phyloP scores from a whole-genome alignment of 2,329 filamentous ascomycete genomes.

The Venturia carpophila region DNA sequence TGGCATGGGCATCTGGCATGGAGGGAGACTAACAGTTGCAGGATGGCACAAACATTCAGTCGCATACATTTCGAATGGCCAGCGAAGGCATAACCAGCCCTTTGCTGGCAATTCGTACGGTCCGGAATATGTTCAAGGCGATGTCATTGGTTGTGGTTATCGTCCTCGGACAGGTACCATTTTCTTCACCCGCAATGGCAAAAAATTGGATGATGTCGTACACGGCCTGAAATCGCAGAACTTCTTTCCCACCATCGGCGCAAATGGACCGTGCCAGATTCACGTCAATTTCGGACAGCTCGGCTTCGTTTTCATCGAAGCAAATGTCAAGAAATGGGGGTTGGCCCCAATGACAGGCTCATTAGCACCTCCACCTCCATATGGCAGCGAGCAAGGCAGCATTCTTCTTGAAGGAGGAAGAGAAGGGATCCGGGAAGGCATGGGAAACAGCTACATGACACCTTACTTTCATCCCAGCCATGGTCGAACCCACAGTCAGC shows the following conservation, averaged over 20 bases:
- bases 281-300: constrained; percentile 98
- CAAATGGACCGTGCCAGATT: constrained; percentile 83
- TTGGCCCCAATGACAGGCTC: constrained; percentile 92
- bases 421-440: constrained; percentile 46
- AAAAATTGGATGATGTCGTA: constrained; percentile 88
- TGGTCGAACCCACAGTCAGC: constrained; percentile 66
- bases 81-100: constrained; percentile 85
- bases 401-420: constrained; percentile 81
- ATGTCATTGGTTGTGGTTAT: constrained; percentile 93
- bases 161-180: constrained; percentile 87
- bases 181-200: constrained; percentile 97
- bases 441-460: constrained; percentile 34
- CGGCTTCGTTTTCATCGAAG: constrained; percentile 97
- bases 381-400: constrained; percentile 93
- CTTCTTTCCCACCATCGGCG: constrained; percentile 95
- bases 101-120: constrained; percentile 75
- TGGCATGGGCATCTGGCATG: background rate
- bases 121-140: constrained; percentile 79
- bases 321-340: constrained; percentile 99
- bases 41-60: constrained; percentile 89
- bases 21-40: constrained; percentile 30
- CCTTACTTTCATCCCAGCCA: constrained; percentile 42
- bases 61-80: constrained; percentile 81
- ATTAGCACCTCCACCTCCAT: constrained; percentile 88
- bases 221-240: constrained; percentile 92